phyloP scores from a whole-genome alignment of 257 asterid species.

The Solanum infundibuliforme region DNA sequence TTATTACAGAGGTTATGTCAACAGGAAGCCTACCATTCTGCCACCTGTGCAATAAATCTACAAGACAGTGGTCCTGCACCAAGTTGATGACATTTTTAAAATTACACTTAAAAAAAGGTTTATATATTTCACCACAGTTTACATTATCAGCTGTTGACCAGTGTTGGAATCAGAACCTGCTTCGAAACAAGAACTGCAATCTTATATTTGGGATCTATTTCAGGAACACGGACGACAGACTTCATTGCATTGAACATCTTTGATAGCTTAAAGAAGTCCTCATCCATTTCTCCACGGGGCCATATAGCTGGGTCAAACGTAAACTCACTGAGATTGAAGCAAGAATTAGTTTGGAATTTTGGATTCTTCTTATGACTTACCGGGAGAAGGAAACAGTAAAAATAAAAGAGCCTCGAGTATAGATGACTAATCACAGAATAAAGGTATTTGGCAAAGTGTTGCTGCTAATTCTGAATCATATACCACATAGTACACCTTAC shows the following conservation, averaged over 20 bases:
- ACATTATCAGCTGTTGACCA: neutral
- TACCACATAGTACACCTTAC: neutral
- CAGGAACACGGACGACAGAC: constrained; percentile 77
- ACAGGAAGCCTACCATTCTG: constrained; percentile 86
- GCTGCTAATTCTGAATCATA: neutral
- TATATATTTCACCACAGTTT: neutral
- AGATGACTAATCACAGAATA: neutral
- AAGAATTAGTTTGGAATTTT: neutral
- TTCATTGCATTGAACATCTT: constrained; percentile 61
- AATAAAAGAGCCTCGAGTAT: neutral
- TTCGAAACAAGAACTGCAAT: constrained; percentile 81
- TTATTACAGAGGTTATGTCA: constrained; percentile 62
- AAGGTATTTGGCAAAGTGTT: neutral
- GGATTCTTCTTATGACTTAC: neutral
- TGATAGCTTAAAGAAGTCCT: constrained; percentile 59
- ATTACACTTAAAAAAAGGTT: neutral
- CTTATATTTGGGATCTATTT: constrained; percentile 64
- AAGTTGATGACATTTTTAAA: neutral
- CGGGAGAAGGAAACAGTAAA: neutral
- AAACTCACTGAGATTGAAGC: constrained; percentile 59
- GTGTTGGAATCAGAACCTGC: constrained; percentile 38
- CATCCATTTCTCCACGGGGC: constrained; percentile 68
- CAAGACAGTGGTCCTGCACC: constrained; percentile 84
- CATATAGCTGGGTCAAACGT: constrained; percentile 77
- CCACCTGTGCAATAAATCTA: constrained; percentile 83